Conservation (phyloP, 2,329 filamentous ascomycete species). For the Aspergillus hiratsukae region DNA sequence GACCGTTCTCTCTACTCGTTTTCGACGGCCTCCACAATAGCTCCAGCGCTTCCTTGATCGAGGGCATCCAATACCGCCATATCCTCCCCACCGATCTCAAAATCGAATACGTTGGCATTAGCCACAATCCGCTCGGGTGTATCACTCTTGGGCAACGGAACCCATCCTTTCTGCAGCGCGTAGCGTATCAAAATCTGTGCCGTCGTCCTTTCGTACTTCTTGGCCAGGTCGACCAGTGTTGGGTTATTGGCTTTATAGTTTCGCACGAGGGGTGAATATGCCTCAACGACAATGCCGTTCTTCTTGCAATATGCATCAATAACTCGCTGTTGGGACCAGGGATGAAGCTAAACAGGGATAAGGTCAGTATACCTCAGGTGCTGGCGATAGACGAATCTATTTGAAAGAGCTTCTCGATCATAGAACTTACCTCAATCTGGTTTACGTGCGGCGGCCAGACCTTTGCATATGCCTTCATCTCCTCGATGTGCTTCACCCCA, state of each 20-base stretch:
- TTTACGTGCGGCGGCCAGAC: conserved; percentile 68
- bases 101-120: conserved; percentile 61
- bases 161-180: conserved; percentile 72
- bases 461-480: conserved; percentile 62
- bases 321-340: conserved; percentile 64
- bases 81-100: conserved; percentile 54
- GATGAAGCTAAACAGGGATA: conserved; percentile 54
- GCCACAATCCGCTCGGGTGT: conserved; percentile 61
- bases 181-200: conserved; percentile 78
- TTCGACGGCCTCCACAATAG: conserved; percentile 45
- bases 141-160: conserved; percentile 71
- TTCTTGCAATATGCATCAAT: conserved; percentile 53
- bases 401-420: background rate
- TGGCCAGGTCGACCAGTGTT: conserved; percentile 58
- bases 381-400: background rate
- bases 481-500: conserved; percentile 62
- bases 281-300: conserved; percentile 50
- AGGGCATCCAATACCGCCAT: conserved; percentile 52
- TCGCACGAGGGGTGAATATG: conserved; percentile 53
- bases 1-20: conserved; percentile 34
- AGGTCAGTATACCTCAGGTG: conserved; percentile 12
- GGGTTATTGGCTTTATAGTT: conserved; percentile 69
- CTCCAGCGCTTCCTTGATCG: conserved; percentile 47
- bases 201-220: conserved; percentile 68
- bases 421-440: conserved; percentile 61